Percentiles rank a stretch among this genome's conserved stretches.
Conservation (phyloP, 306 rosid species). For the Prinsepia uniflora region DNA sequence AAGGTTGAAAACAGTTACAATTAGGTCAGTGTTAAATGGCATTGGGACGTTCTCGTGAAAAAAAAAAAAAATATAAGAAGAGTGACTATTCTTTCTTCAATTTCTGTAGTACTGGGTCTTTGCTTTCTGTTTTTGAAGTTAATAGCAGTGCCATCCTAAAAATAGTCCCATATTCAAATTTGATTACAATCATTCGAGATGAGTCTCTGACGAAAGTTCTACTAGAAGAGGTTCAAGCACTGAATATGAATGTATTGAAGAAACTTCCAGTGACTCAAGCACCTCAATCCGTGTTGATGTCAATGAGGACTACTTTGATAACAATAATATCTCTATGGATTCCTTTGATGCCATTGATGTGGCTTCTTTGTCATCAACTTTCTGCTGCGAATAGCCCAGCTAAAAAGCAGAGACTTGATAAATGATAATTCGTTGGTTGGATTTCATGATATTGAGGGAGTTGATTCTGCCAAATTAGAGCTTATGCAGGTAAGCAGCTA, state of each 20-base stretch:
- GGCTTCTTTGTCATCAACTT: slow-evolving; percentile 92
- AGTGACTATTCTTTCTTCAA: slow-evolving; percentile 49
- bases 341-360: slow-evolving; percentile 90
- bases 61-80: slow-evolving; percentile 52
- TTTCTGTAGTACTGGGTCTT: slow-evolving; percentile 56
- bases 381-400: slow-evolving; percentile 88
- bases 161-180: slow-evolving; percentile 78
- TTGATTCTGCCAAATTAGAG: slow-evolving; percentile 37
- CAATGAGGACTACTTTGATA: slow-evolving; percentile 73
- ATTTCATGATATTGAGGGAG: slow-evolving; percentile 94
- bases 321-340: slow-evolving; percentile 80
- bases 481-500: too few relatives aligned
- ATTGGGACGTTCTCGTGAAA: slow-evolving; percentile 47
- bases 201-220: slow-evolving; percentile 62
- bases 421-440: slow-evolving; percentile 62
- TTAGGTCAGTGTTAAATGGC: slow-evolving; percentile 49
- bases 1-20: slow-evolving; percentile 55
- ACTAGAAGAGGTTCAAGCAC: slow-evolving; percentile 67
- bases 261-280: slow-evolving; percentile 47
- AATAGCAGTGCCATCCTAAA: slow-evolving; percentile 58
- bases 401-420: slow-evolving; percentile 58
- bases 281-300: slow-evolving; percentile 72
- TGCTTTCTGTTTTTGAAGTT: slow-evolving; percentile 66
- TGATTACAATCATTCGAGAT: slow-evolving; percentile 55
- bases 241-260: slow-evolving; percentile 26